Conservation (phyloP, 2,329 filamentous ascomycete species). For the Exophiala mesophila region DNA sequence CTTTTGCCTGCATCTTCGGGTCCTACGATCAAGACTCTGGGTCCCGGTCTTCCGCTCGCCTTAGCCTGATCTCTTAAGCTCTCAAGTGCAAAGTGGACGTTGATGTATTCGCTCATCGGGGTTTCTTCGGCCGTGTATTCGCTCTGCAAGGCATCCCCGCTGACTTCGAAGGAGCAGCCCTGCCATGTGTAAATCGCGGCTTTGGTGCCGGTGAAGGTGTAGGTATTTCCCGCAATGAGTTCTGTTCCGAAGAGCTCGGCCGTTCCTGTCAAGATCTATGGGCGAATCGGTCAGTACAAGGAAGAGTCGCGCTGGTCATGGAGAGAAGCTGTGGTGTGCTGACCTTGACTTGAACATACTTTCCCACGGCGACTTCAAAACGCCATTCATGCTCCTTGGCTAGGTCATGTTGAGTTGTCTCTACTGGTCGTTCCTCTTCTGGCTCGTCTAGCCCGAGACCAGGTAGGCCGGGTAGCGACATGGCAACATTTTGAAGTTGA, state of each 20-base stretch:
- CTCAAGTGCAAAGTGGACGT: conserved; percentile 83
- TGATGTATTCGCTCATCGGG: conserved; percentile 72
- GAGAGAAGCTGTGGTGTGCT: conserved; percentile 12
- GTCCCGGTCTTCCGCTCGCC: conserved; percentile 53
- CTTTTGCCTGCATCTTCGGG: conserved; percentile 78
- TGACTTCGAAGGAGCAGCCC: conserved; percentile 79
- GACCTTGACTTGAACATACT: conserved; percentile 51
- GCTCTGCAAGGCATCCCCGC: conserved; percentile 55
- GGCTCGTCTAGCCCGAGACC: conserved; percentile 65
- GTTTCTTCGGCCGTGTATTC: conserved; percentile 74
- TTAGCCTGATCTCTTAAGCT: conserved; percentile 61
- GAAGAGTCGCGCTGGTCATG: neutral
- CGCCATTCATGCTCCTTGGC: conserved; percentile 69
- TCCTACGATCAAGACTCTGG: conserved; percentile 79
- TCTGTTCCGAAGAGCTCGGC: conserved; percentile 95
- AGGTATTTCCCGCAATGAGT: conserved; percentile 72
- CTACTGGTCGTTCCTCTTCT: conserved; percentile 42
- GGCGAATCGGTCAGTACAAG: neutral
- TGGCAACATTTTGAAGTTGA: conserved; percentile 32
- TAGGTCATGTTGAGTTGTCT: conserved; percentile 49
- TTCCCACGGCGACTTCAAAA: conserved; percentile 62
- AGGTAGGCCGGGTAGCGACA: conserved; percentile 58
- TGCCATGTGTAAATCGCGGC: conserved; percentile 89
- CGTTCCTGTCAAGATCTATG: conserved; percentile 67
- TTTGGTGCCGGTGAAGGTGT: conserved; percentile 76